Evolutionary conservation across 1,284 basidiomycete genomes (phyloP), one percentile per base, ranked within the genome.

Genomic region (Puccinia horiana): DNA sequence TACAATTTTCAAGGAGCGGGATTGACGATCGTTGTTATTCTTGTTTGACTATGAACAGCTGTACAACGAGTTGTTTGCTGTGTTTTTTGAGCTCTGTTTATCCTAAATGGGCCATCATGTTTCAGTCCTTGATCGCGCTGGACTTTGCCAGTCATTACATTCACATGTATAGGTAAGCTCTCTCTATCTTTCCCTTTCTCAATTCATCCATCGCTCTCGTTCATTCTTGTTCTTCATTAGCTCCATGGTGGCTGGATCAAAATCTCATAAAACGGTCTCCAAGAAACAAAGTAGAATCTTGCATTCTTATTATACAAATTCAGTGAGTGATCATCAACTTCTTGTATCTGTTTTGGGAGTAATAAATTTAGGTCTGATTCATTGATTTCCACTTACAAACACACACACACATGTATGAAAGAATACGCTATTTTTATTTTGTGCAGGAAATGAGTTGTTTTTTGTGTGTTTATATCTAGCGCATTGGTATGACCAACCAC

Each of bases 141-240:
- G 97, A 99, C 88, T 99, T 99, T 87, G 93, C 93, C 84, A 96
- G 94, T 85, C 96, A 99, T 88, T 99, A 98, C 89, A 98, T 99
- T 91, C 97, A 99, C 89, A 99, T 99, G 96, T 81, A 75, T 40
- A 81, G 79, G 79, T 81, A 54, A 23, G 56, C n/a, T 75, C 44
- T 77, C 18, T 29, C 16, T 54, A 8, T 26, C 52, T 26, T 9
- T 29, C 9, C 26, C 40, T n/a, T 26, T 70, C 40, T 32, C 16
- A 37, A 37, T 42, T 42, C 37, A 32, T 52, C 44, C 56, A 61
- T 4, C 23, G 42, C n/a, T 18, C 40, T 44, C 20, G 2, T n/a
- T 26, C 35, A 11, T 35, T 35, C 32, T 35, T 35, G n/a, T 1
- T 0, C 18, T 3, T n/a, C 1, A 29, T 23, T 85, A 98, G 96